Evolutionary conservation across 2,329 filamentous ascomycete genomes (phyloP).

Genomic region (Berkeleyomyces basicola): DNA sequence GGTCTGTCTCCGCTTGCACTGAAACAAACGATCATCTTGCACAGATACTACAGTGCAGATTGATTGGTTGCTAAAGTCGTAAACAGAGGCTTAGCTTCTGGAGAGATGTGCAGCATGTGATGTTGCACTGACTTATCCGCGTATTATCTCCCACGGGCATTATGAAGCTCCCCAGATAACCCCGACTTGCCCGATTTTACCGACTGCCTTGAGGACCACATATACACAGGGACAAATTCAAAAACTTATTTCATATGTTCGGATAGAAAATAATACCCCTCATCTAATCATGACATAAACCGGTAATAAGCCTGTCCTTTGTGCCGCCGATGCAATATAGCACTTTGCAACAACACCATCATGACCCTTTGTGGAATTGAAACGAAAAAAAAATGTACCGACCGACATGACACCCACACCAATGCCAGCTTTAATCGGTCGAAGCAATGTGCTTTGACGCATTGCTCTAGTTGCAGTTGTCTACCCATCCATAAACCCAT

Average conservation of each 20-base stretch:
- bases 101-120: too few relatives aligned
- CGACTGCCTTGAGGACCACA: too few relatives aligned
- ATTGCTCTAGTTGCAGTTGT: neutral
- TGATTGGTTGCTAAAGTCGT: too few relatives aligned
- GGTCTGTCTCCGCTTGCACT: too few relatives aligned
- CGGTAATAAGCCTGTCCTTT: neutral
- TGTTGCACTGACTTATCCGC: too few relatives aligned
- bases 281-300: constrained; percentile 10
- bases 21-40: too few relatives aligned
- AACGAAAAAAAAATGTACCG: constrained; percentile 8
- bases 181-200: too few relatives aligned
- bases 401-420: neutral
- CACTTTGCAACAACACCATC: neutral
- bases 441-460: neutral
- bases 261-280: neutral
- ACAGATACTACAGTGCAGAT: too few relatives aligned
- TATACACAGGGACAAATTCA: neutral
- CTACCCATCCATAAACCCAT: neutral
- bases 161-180: too few relatives aligned
- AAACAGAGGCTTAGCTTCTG: too few relatives aligned
- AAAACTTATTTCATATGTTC: neutral
- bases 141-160: too few relatives aligned
- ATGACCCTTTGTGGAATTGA: constrained; percentile 2
- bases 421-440: neutral
- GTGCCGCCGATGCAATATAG: neutral